A percentile compares a stretch with the other conserved stretches of the same genome.
phyloP scores from a whole-genome alignment of 441 rosid species.

The Flueggea neowawraea region DNA sequence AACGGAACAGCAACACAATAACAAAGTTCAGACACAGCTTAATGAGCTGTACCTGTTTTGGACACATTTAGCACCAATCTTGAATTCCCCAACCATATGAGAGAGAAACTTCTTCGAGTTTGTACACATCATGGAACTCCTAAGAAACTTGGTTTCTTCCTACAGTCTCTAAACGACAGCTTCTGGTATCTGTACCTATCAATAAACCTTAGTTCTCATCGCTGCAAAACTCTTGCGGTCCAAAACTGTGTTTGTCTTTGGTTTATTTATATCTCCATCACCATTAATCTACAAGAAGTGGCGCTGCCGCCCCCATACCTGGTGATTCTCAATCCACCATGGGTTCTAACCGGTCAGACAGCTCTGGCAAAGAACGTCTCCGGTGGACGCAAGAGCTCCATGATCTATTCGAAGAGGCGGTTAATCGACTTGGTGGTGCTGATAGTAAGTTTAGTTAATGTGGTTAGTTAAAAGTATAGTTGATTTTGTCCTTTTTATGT shows the following conservation, averaged over 20 bases:
- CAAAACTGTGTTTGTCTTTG: slow-evolving; percentile 8
- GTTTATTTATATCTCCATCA: neutral
- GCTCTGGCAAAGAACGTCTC: slow-evolving; percentile 45
- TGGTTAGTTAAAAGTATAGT: neutral
- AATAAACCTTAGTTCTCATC: slow-evolving; percentile 28
- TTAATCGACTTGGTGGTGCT: slow-evolving; percentile 65
- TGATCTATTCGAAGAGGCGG: slow-evolving; percentile 53
- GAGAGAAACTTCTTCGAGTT: slow-evolving; percentile 4
- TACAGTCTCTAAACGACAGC: slow-evolving; percentile 29
- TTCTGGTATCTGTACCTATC: slow-evolving; percentile 18
- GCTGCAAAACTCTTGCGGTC: slow-evolving; percentile 5
- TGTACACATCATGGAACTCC: slow-evolving; percentile 5
- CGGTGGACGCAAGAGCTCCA: slow-evolving; percentile 62
- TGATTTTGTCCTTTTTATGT: neutral
- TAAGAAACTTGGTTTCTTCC: slow-evolving; percentile 16
- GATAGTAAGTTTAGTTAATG: slow-evolving; percentile 29
- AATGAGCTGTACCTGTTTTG: slow-evolving; percentile 10
- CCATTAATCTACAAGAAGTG: too few species aligned
- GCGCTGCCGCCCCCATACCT: too few species aligned
- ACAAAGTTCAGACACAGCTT: too few species aligned
- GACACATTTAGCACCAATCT: slow-evolving; percentile 5
- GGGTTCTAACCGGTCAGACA: slow-evolving; percentile 41
- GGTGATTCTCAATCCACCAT: slow-evolving; percentile 7
- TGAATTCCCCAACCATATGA: slow-evolving; percentile 2
- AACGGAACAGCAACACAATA: too few species aligned